Percentiles rank a stretch among this genome's conserved stretches.
Conservation (phyloP, 768 basidiomycete species). For the Polyporus arcularius region DNA sequence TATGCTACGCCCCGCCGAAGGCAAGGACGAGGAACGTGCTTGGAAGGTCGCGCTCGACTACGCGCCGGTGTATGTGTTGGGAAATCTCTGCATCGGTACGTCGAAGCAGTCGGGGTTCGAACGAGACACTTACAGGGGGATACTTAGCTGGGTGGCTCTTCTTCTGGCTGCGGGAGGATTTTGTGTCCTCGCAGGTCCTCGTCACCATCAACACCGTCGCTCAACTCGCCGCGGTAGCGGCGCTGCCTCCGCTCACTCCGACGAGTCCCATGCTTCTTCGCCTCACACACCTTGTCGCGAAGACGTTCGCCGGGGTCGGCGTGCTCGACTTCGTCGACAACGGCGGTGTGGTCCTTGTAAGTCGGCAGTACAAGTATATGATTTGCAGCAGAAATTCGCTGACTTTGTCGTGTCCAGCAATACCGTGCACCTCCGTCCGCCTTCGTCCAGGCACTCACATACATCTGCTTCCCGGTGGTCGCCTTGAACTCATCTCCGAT, state of each 20-base stretch:
- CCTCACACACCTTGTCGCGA: slow-evolving; percentile 43
- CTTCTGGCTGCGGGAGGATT: slow-evolving; percentile 33
- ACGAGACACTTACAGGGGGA: background rate
- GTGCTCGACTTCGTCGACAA: slow-evolving; percentile 35
- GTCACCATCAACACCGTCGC: slow-evolving; percentile 35
- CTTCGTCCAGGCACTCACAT: slow-evolving; percentile 19
- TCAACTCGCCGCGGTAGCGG: slow-evolving; percentile 40
- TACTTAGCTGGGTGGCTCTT: slow-evolving; percentile 31
- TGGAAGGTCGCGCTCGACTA: slow-evolving; percentile 30
- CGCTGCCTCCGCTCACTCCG: slow-evolving; percentile 32
- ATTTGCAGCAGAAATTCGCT: background rate
- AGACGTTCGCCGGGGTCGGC: slow-evolving; percentile 41
- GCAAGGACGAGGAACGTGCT: slow-evolving; percentile 10
- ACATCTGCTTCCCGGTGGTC: slow-evolving; percentile 21
- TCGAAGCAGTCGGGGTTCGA: background rate
- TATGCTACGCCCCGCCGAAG: background rate
- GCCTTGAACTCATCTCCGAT: slow-evolving; percentile 23
- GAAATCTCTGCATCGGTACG: slow-evolving; percentile 37
- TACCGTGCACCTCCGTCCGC: slow-evolving; percentile 21
- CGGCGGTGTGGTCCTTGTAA: slow-evolving; percentile 28
- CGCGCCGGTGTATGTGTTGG: slow-evolving; percentile 32
- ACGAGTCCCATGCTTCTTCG: slow-evolving; percentile 30
- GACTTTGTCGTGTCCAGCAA: slow-evolving; percentile 1
- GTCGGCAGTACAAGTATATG: background rate
- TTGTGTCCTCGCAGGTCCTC: slow-evolving; percentile 31